phyloP scores from a whole-genome alignment of 345 rosid species.

The Combretum micranthum region DNA sequence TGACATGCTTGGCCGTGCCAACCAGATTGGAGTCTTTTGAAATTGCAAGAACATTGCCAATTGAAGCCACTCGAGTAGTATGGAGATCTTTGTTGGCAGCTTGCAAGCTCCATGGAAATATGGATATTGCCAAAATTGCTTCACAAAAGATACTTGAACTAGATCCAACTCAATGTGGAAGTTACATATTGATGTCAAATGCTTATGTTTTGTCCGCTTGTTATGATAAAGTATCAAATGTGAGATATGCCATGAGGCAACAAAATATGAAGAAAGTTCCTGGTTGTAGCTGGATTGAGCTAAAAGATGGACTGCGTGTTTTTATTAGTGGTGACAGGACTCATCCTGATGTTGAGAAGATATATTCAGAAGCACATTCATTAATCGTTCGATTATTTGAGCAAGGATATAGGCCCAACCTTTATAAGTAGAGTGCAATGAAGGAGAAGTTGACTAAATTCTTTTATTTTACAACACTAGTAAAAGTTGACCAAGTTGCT shows the following conservation, averaged over 20 bases:
- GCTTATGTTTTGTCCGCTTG: conserved; percentile 6
- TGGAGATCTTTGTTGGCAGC: conserved; percentile 56
- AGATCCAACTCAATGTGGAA: conserved; percentile 10
- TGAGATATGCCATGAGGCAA: conserved; percentile 8
- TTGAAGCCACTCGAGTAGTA: conserved; percentile 30
- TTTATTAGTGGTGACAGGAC: conserved; percentile 27
- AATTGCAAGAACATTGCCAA: conserved; percentile 36
- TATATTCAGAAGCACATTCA: conserved; percentile 21
- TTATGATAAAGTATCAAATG: conserved; percentile 8
- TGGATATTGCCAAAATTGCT: conserved; percentile 8
- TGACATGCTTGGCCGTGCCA: conserved; percentile 73
- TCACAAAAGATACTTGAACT: conserved; percentile 7
- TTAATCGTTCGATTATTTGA: conserved; percentile 27
- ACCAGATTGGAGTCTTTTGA: conserved; percentile 50
- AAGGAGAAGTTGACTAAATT: no score
- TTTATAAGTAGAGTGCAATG: no score
- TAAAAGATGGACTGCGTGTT: conserved; percentile 24
- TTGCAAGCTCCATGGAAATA: conserved; percentile 9
- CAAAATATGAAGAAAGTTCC: conserved; percentile 9
- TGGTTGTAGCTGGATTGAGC: conserved; percentile 15
- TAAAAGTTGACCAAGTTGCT: no score
- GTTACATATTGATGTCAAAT: conserved; percentile 12
- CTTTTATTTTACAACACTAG: no score
- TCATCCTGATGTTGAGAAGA: conserved; percentile 28
- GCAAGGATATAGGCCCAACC: conserved; percentile 12